phyloP scores from a whole-genome alignment of 2,329 filamentous ascomycete species.

The Clarireedia hainanense region DNA sequence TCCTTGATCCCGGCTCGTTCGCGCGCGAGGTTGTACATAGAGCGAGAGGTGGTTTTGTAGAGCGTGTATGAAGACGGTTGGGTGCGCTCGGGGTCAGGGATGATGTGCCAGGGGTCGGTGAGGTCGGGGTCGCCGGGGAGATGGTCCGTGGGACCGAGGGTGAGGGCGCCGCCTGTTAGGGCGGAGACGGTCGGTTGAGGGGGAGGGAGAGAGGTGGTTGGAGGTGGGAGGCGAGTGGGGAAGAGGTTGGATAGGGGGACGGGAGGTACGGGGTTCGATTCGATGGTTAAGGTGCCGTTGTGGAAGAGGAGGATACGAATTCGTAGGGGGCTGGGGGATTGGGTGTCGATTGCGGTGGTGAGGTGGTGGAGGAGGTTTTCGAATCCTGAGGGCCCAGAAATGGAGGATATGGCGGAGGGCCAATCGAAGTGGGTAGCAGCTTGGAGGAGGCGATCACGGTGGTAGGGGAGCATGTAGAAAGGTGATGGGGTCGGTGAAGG shows the following conservation, averaged over 20 bases:
- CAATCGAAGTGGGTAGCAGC: slow-evolving; percentile 51
- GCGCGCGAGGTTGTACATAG: slow-evolving; percentile 64
- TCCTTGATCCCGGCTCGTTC: slow-evolving; percentile 47
- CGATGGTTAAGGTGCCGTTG: slow-evolving; percentile 40
- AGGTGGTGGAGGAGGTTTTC: slow-evolving; percentile 35
- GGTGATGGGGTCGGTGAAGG: slow-evolving; percentile 41
- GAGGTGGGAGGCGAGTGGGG: slow-evolving; percentile 46
- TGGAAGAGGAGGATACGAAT: slow-evolving; percentile 47
- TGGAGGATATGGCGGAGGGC: slow-evolving; percentile 36
- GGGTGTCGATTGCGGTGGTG: slow-evolving; percentile 18
- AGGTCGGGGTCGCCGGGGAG: slow-evolving; percentile 20
- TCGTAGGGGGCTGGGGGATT: slow-evolving; percentile 34
- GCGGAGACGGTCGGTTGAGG: slow-evolving; percentile 19
- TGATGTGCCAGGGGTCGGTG: slow-evolving; percentile 6
- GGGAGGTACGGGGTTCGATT: slow-evolving; percentile 31
- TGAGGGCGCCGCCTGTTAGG: slow-evolving; percentile 24
- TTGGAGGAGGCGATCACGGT: slow-evolving; percentile 68
- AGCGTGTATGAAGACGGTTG: slow-evolving; percentile 58
- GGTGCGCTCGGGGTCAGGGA: slow-evolving; percentile 32
- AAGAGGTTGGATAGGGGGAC: slow-evolving; percentile 47
- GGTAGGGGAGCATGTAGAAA: slow-evolving; percentile 73
- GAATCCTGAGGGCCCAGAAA: slow-evolving; percentile 42
- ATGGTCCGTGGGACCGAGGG: slow-evolving; percentile 16
- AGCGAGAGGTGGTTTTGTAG: slow-evolving; percentile 75
- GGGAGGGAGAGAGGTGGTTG: slow-evolving; percentile 20